Conservation (phyloP, 1,284 basidiomycete species). For the Marasmius sp. region DNA sequence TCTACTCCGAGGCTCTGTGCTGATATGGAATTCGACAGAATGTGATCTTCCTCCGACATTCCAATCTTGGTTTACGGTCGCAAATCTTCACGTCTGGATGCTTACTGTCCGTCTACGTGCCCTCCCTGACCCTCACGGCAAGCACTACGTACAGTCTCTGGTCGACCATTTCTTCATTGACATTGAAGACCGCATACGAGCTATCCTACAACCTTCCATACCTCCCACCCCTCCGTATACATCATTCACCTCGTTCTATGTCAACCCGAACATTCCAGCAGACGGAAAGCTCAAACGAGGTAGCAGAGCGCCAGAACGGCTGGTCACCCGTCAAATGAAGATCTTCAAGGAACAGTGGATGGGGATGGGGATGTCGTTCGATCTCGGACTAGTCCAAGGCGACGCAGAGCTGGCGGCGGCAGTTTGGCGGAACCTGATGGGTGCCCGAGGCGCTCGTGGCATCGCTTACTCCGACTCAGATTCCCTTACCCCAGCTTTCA, state of each 20-base stretch:
- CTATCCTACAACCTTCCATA: constrained; percentile 64
- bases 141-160: constrained; percentile 74
- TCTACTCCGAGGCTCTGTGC: no score
- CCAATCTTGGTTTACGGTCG: constrained; percentile 97
- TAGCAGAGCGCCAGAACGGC: constrained; percentile 68
- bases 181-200: constrained; percentile 87
- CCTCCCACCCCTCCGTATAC: constrained; percentile 32
- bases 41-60: constrained; percentile 91
- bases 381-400: constrained; percentile 72
- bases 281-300: constrained; percentile 34
- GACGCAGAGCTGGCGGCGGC: constrained; percentile 86
- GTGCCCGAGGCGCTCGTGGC: constrained; percentile 70
- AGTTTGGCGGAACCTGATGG: constrained; percentile 91
- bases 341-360: constrained; percentile 92
- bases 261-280: constrained; percentile 40
- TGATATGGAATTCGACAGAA: constrained; percentile 43
- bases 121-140: constrained; percentile 68
- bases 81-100: constrained; percentile 92
- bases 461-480: constrained; percentile 45
- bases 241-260: constrained; percentile 48
- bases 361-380: constrained; percentile 80
- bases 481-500: constrained; percentile 33
- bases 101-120: constrained; percentile 87
- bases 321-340: constrained; percentile 90
- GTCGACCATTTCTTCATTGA: constrained; percentile 97